Evolutionary conservation across 192 early-diverging fungal species (phyloP).

Genomic region (Funneliformis geosporum): DNA sequence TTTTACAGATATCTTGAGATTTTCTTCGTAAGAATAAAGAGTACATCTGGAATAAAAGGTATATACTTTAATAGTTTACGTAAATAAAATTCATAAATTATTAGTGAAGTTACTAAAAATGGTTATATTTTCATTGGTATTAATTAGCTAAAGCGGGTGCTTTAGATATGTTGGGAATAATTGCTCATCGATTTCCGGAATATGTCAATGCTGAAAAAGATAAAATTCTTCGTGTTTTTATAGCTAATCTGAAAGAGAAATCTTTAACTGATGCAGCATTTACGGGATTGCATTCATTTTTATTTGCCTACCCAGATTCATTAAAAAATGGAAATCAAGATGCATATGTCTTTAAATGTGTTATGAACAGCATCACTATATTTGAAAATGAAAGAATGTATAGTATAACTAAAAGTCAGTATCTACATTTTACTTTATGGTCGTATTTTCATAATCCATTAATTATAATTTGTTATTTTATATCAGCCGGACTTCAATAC

Average conservation of each 20-base stretch:
- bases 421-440: not conserved
- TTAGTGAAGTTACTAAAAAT: not conserved
- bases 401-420: slow-evolving; percentile 10
- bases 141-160: slow-evolving; percentile 45
- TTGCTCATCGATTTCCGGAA: slow-evolving; percentile 43
- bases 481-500: slow-evolving; percentile 1
- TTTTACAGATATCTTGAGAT: not conserved
- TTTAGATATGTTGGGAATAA: slow-evolving; percentile 46
- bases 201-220: slow-evolving; percentile 10
- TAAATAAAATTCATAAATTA: not conserved
- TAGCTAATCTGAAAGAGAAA: slow-evolving; percentile 38
- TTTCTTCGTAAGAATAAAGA: slow-evolving; percentile 2
- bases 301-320: slow-evolving; percentile 34
- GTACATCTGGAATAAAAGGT: not conserved
- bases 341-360: not conserved
- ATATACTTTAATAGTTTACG: slow-evolving; percentile 35
- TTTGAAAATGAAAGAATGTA: slow-evolving; percentile 5
- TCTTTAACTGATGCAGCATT: slow-evolving; percentile 36
- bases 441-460: not conserved
- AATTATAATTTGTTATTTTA: not conserved
- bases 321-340: slow-evolving; percentile 26
- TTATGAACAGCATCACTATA: not conserved
- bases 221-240: slow-evolving; percentile 39
- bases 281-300: slow-evolving; percentile 38
- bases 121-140: not conserved